These are phyloP conservation scores for Ophiostoma perfectum DNA, from an alignment of 2,329 filamentous ascomycete species.

Conservation along the genomic window DNA sequence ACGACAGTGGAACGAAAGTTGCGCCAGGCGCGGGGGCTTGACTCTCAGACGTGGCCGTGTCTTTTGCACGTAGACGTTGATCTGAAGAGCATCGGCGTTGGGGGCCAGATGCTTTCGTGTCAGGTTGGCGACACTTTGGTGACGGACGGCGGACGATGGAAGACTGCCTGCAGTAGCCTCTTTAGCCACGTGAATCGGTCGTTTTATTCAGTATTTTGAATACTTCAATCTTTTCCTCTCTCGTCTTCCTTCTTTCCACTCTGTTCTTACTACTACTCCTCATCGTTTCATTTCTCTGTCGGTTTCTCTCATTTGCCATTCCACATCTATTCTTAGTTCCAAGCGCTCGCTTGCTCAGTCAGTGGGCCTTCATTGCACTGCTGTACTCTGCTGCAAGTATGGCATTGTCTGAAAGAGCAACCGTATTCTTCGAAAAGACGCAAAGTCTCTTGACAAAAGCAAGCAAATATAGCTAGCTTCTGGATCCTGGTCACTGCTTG, in stretches of 20 bases:
- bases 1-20: neutral
- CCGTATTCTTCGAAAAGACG: too few relatives aligned
- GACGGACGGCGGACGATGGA: neutral
- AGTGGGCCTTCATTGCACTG: neutral
- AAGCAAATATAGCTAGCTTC: neutral
- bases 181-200: neutral
- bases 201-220: neutral
- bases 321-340: too few relatives aligned
- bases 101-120: constrained; percentile 1
- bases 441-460: neutral
- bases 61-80: too few relatives aligned
- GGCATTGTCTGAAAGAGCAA: neutral
- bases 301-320: too few relatives aligned
- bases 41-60: too few relatives aligned
- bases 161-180: neutral
- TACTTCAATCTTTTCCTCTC: too few relatives aligned
- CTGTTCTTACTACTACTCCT: too few relatives aligned
- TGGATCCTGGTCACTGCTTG: neutral
- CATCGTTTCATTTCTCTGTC: too few relatives aligned
- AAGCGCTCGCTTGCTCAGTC: too few relatives aligned
- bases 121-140: constrained; percentile 8
- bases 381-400: neutral
- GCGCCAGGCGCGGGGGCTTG: neutral
- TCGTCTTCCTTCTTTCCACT: too few relatives aligned
- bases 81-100: neutral